These are phyloP conservation scores for Blastobotrys petasosporus DNA, from an alignment of 1,139 yeast genomes.

Conservation along the genomic window DNA sequence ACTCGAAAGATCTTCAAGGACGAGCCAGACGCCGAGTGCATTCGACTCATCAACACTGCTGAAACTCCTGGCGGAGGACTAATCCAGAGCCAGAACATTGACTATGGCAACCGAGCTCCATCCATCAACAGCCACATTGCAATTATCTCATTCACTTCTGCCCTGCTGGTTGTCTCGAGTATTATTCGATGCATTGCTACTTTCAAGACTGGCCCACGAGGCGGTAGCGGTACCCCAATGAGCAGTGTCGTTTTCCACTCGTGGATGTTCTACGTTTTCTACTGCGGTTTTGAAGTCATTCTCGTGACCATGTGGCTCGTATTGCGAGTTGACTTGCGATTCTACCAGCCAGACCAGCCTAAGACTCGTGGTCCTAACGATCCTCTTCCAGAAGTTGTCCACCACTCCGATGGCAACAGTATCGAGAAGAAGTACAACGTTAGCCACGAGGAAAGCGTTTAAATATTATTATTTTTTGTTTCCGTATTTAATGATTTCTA, in stretches of 20 bases:
- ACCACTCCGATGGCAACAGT: neutral
- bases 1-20: conserved; percentile 11
- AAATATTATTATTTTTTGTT: neutral
- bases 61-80: conserved; percentile 8
- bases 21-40: neutral
- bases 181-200: conserved; percentile 51
- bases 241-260: conserved; percentile 44
- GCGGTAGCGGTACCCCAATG: conserved; percentile 23
- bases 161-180: conserved; percentile 51
- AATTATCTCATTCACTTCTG: conserved; percentile 43
- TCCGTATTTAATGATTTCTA: too few species aligned
- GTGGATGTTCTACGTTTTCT: conserved; percentile 57
- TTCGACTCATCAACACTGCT: conserved; percentile 5
- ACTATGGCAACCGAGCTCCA: conserved; percentile 1
- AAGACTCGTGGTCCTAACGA: neutral
- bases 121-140: conserved; percentile 25
- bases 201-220: conserved; percentile 38
- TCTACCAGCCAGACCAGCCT: conserved; percentile 61
- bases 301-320: conserved; percentile 51
- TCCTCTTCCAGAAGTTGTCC: neutral
- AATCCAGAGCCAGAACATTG: neutral
- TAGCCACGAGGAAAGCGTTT: neutral
- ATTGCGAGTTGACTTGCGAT: conserved; percentile 66
- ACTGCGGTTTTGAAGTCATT: conserved; percentile 59
- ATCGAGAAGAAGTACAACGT: neutral